Evolutionary conservation across 345 rosid genomes (phyloP).

Genomic region (Aethionema arabicum): DNA sequence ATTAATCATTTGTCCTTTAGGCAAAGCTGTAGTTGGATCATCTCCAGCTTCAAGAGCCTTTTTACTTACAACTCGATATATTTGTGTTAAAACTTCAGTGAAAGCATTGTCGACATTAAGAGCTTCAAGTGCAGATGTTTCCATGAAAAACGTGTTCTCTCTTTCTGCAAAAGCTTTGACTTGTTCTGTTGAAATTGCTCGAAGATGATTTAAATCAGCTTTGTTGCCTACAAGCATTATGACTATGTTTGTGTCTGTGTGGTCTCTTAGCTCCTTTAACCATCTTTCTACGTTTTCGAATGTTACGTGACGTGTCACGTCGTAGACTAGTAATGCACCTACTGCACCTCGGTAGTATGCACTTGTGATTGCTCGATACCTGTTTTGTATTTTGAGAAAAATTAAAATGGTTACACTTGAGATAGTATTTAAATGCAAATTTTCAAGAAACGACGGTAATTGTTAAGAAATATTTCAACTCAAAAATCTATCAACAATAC

Average conservation of each 20-base stretch:
- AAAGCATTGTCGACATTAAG: conserved; percentile 75
- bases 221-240: conserved; percentile 91
- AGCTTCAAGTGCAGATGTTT: conserved; percentile 80
- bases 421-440: no score
- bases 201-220: conserved; percentile 70
- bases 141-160: conserved; percentile 73
- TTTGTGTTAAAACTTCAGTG: conserved; percentile 71
- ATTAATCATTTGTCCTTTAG: conserved; percentile 67
- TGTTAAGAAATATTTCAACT: no score
- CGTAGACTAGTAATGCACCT: conserved; percentile 79
- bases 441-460: no score
- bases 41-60: conserved; percentile 74
- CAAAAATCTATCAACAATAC: no score
- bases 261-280: conserved; percentile 80
- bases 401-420: no score
- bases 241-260: conserved; percentile 75
- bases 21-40: conserved; percentile 65
- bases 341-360: conserved; percentile 88
- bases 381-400: conserved; percentile 1
- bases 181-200: conserved; percentile 65
- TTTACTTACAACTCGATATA: conserved; percentile 66
- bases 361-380: conserved; percentile 81
- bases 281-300: conserved; percentile 83
- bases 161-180: conserved; percentile 62
- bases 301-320: conserved; percentile 74